Base-by-base conservation (phyloP, 148 eudicot species). In the Vaccinium myrtillus region DNA sequence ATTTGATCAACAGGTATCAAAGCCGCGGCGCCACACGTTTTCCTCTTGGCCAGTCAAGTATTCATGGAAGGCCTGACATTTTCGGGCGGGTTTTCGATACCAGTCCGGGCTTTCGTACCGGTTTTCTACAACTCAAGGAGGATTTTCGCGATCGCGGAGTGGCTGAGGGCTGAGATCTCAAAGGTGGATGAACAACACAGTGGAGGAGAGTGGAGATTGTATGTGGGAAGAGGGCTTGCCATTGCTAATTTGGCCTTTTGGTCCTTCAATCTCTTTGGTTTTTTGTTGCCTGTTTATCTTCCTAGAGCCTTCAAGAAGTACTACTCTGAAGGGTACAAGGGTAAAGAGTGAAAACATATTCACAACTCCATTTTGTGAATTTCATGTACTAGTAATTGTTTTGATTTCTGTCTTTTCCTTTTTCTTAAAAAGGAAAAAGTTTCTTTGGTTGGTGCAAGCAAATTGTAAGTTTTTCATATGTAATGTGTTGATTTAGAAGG, bases 251-350 rank as follows among this genome's bases (percentile, higher is more conserved):
- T 87, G 87, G 95, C 65, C 63, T 86, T 92, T 2, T 94, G 98
- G 98, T 80, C 89, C 83, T 95, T 88, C 85, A 95, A 94, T 86
- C 85, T 95, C 84, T 93, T 94, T 81, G 96, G 98, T 84, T 95
- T 93, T 85, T 90, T 95, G 91, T 89, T 95, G 91, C 98, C 98
- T n/a, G 89, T 95, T 55, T 94, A 88, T 79, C 93, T 95, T 27
- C 98, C 96, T 10, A 93, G 74, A 85, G 94, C 96, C 32, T 89
- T 95, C 30, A 91, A 90, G 89, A 89, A 73, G 23, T 93, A 95
- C 70, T 95, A 92, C 70, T 79, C 86, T 49, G 81, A 11, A 12
- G 55, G 14, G 27, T 79, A 70, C 83, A 86, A 86, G 88, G 86
- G 71, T 84, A 70, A 88, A 81, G 50, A 81, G 67, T 86, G 27